These are phyloP conservation scores for Gonapodya sp. DNA, from an alignment of 192 early-diverging fungal species.

Conservation along the genomic window DNA sequence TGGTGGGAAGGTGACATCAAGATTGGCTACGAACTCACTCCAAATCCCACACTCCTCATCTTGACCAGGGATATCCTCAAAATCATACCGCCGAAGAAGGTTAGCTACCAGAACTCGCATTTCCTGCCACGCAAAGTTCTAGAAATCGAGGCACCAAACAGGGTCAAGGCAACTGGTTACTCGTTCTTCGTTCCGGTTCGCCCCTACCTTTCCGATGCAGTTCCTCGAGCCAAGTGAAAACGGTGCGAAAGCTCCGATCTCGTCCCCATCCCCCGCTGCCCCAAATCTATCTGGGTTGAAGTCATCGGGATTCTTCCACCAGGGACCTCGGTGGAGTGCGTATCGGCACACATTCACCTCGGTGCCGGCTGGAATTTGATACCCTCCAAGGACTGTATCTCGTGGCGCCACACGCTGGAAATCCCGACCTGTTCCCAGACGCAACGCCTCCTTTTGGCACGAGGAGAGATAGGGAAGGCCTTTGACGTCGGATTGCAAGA, in stretches of 20 bases:
- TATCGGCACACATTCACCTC: background rate
- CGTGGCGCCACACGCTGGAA: background rate
- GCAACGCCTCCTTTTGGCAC: background rate
- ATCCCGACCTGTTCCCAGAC: background rate
- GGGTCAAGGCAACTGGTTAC: background rate
- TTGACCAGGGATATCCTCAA: slow-evolving; percentile 10
- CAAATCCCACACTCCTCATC: background rate
- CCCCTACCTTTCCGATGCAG: slow-evolving; percentile 9
- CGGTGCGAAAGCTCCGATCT: background rate
- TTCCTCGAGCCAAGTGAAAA: slow-evolving; percentile 6
- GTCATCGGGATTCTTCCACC: background rate
- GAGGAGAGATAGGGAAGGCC: background rate
- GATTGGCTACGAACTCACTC: background rate
- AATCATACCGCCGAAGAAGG: slow-evolving; percentile 1
- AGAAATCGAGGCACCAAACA: background rate
- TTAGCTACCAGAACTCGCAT: slow-evolving; percentile 5
- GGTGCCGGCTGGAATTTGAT: background rate
- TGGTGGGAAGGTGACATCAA: background rate
- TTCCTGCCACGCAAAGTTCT: slow-evolving; percentile 7
- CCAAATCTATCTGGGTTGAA: background rate
- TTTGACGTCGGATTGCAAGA: slow-evolving; percentile 3
- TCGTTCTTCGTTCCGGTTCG: background rate
- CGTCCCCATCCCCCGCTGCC: background rate
- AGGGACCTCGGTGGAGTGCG: background rate
- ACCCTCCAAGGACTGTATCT: background rate